These are phyloP conservation scores for Discostella pseudostelligera DNA, from an alignment of 108 stramenopile genomes.

Conservation along the genomic window DNA sequence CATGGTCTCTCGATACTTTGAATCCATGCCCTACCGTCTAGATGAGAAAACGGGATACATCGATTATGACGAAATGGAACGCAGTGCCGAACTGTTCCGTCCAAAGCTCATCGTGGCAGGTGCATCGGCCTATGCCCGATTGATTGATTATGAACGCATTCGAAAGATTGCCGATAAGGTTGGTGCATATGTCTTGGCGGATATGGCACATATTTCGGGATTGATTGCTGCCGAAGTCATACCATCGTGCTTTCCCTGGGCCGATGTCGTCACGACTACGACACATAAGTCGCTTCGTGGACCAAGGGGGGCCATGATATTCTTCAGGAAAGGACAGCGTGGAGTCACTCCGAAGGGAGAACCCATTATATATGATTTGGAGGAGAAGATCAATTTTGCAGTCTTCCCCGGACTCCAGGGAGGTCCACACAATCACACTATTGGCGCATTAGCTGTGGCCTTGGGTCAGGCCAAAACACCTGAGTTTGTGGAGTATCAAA, in stretches of 20 bases:
- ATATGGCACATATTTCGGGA: constrained; percentile 99
- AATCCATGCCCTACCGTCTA: constrained; percentile 99
- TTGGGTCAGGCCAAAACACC: constrained; percentile 92
- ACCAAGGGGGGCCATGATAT: constrained; percentile 99
- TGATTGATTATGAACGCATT: constrained; percentile 99
- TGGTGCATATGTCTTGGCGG: constrained; percentile 93
- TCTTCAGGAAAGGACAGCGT: constrained; percentile 91
- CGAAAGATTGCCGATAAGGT: constrained; percentile 91
- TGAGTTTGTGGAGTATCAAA: constrained; percentile 97
- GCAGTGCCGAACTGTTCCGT: constrained; percentile 94
- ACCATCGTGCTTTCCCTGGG: constrained; percentile 94
- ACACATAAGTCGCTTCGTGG: constrained; percentile 99
- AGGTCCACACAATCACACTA: constrained; percentile 99
- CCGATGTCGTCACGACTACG: constrained; percentile 99
- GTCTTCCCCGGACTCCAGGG: constrained; percentile 99
- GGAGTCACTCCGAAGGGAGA: constrained; percentile 93
- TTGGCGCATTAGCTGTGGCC: constrained; percentile 95
- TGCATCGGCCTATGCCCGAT: constrained; percentile 96
- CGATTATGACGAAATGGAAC: constrained; percentile 97
- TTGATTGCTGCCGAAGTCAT: constrained; percentile 94
- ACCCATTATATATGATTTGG: constrained; percentile 94
- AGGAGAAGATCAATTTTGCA: constrained; percentile 96
- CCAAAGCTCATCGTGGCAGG: constrained; percentile 99
- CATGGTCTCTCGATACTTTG: constrained; percentile 94
- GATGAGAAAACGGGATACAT: constrained; percentile 93